Percentiles rank a stretch among this genome's conserved stretches.
Conservation (phyloP, 768 basidiomycete species). For the Hygrophorus russula region DNA sequence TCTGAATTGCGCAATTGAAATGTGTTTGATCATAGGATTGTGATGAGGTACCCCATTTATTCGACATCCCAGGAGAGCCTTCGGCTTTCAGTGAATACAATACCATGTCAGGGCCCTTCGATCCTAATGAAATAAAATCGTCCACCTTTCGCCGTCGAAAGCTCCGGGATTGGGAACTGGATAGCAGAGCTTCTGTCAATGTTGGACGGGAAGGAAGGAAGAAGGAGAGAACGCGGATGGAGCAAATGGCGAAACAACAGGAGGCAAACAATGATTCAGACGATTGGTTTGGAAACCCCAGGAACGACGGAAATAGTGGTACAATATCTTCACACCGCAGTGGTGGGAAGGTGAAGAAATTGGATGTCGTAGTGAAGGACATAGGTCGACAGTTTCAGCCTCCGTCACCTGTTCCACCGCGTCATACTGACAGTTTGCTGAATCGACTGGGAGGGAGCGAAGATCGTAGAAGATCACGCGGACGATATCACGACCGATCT, state of each 20-base stretch:
- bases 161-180: conserved; percentile 32
- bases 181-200: conserved; percentile 32
- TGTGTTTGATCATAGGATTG: conserved; percentile 40
- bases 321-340: conserved; percentile 4
- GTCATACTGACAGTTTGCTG: too few species aligned
- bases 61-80: conserved; percentile 34
- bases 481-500: too few species aligned
- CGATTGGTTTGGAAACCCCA: conserved; percentile 52
- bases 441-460: too few species aligned
- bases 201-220: conserved; percentile 57
- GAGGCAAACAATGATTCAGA: conserved; percentile 44
- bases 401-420: too few species aligned
- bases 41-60: conserved; percentile 26
- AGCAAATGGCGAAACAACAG: conserved; percentile 32
- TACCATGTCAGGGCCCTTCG: conserved; percentile 55
- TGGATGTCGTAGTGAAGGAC: neutral
- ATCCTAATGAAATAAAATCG: conserved; percentile 19
- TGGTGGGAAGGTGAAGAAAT: neutral
- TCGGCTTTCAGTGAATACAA: conserved; percentile 64
- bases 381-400: too few species aligned
- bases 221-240: conserved; percentile 47
- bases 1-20: neutral
- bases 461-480: too few species aligned
- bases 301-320: conserved; percentile 4
- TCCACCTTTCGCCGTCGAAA: conserved; percentile 20